Percentiles rank a stretch among this genome's conserved stretches.
Evolutionary conservation across 225 moss, liverwort and hornwort genomes (phyloP).

Genomic region (Climacium dendroides): DNA sequence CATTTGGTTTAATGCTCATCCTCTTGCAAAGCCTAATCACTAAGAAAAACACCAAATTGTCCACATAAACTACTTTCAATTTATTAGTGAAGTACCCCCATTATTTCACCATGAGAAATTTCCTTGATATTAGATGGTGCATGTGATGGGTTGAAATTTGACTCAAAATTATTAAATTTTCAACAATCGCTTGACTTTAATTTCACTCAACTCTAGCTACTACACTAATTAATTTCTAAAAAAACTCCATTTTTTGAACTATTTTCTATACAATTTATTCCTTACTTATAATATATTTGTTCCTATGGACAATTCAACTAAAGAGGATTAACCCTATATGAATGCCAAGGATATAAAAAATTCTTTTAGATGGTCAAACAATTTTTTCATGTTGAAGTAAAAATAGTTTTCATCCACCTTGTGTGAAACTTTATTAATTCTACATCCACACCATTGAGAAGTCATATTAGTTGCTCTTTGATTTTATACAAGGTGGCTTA

Average conservation of each 20-base stretch:
- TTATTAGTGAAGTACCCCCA: background rate
- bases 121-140: background rate
- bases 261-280: too few relatives aligned
- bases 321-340: fast-evolving
- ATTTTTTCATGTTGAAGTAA: background rate
- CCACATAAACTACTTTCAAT: too few relatives aligned
- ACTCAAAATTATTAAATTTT: background rate
- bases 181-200: background rate
- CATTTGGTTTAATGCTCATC: background rate
- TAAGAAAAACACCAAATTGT: background rate
- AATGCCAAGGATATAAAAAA: background rate
- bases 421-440: background rate
- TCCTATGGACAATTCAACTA: fast-evolving
- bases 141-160: background rate
- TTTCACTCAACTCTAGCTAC: background rate
- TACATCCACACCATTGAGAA: background rate
- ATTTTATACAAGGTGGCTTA: background rate
- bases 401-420: background rate
- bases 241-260: background rate
- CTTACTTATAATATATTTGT: background rate
- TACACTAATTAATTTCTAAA: background rate
- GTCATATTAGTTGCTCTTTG: background rate
- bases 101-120: background rate
- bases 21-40: background rate
- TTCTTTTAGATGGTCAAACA: background rate